A percentile compares a stretch with the other conserved stretches of the same genome.
phyloP scores from a whole-genome alignment of 2,329 filamentous ascomycete genomes.

The Podosphaera fusca region DNA sequence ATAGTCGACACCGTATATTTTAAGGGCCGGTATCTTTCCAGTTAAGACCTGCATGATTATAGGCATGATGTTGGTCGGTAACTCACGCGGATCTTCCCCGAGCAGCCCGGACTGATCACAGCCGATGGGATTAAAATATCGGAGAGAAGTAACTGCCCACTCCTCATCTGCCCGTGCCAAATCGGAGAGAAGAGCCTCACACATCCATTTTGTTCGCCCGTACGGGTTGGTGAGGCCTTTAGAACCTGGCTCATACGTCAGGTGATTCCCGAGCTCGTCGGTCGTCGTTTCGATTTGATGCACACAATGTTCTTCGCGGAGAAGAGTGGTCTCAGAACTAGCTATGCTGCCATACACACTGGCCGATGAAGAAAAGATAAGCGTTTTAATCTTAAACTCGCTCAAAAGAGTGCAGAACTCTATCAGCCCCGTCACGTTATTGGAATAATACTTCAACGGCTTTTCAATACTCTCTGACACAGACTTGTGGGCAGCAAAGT shows the following conservation, averaged over 20 bases:
- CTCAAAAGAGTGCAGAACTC: constrained; percentile 32
- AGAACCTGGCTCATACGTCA: constrained; percentile 23
- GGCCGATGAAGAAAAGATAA: constrained; percentile 45
- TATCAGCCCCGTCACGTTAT: constrained; percentile 41
- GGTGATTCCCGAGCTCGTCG: constrained; percentile 21
- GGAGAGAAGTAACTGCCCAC: constrained; percentile 38
- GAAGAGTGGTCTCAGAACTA: constrained; percentile 24
- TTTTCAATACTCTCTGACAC: constrained; percentile 30
- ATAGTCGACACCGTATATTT: constrained; percentile 42
- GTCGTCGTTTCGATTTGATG: constrained; percentile 24
- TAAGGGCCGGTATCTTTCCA: constrained; percentile 27
- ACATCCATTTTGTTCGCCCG: constrained; percentile 43
- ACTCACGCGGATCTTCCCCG: constrained; percentile 37
- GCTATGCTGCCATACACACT: constrained; percentile 39
- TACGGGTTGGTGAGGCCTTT: constrained; percentile 40
- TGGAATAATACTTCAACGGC: constrained; percentile 41
- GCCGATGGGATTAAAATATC: constrained; percentile 47
- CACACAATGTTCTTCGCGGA: constrained; percentile 30
- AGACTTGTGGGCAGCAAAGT: constrained; percentile 41
- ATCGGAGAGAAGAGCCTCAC: constrained; percentile 41
- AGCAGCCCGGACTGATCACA: constrained; percentile 40
- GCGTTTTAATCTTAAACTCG: constrained; percentile 36
- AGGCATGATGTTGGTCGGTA: constrained; percentile 40
- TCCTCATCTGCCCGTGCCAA: constrained; percentile 33
- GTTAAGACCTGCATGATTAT: constrained; percentile 38